These are phyloP conservation scores for Phytopythium mirpurense DNA, from an alignment of 352 stramenopile species.

Conservation along the genomic window DNA sequence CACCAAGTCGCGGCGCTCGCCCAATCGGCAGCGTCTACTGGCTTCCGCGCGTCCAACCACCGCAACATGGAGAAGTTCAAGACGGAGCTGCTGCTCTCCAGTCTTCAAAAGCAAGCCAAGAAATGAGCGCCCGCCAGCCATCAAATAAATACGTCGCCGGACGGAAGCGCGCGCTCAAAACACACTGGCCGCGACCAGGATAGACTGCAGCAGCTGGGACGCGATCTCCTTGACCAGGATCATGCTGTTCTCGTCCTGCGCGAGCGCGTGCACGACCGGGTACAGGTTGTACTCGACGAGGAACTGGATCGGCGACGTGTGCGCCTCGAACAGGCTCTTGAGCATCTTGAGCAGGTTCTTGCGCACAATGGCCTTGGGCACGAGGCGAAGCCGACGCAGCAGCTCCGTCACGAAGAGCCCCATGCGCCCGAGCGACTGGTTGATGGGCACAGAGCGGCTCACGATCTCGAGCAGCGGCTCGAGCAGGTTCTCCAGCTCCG, in stretches of 20 bases:
- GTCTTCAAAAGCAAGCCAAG: conserved; percentile 38
- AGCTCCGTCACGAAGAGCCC: conserved; percentile 85
- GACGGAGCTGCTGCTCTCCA: conserved; percentile 46
- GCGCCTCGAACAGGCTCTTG: conserved; percentile 85
- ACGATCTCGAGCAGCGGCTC: conserved; percentile 81
- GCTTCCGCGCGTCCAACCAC: conserved; percentile 55
- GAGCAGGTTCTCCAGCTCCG: conserved; percentile 74
- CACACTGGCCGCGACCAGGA: conserved; percentile 65
- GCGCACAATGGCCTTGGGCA: conserved; percentile 85
- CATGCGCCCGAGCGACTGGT: conserved; percentile 81
- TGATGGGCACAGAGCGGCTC: conserved; percentile 65
- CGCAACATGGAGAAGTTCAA: conserved; percentile 68
- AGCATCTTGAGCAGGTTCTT: conserved; percentile 93
- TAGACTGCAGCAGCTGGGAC: conserved; percentile 78
- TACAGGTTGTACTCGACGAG: conserved; percentile 88
- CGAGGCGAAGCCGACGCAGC: conserved; percentile 65
- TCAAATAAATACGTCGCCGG: conserved; percentile 30
- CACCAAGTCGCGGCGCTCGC: conserved; percentile 12
- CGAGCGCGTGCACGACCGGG: conserved; percentile 65
- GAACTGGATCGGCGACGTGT: conserved; percentile 82
- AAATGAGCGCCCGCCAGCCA: conserved; percentile 9
- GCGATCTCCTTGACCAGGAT: conserved; percentile 89
- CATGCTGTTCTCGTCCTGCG: conserved; percentile 86
- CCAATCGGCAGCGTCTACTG: conserved; percentile 4
- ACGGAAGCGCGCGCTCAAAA: conserved; percentile 17